Conservation (phyloP, 345 rosid genomes). For the Geranium brycei region DNA sequence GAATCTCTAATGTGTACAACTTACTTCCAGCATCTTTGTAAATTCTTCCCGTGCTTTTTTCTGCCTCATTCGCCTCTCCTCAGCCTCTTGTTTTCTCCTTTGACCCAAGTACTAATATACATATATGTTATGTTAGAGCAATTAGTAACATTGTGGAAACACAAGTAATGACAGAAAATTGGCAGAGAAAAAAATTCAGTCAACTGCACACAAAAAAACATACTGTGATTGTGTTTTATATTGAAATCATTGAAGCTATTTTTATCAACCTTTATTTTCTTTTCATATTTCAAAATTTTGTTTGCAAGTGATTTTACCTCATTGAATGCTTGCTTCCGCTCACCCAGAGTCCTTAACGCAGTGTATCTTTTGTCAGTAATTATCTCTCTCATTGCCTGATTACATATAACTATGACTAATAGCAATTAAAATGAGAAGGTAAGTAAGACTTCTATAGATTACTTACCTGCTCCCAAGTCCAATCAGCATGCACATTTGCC, state of each 20-base stretch:
- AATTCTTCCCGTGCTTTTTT: constrained; percentile 89
- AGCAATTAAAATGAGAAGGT: constrained; percentile 2
- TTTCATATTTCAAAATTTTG: background rate
- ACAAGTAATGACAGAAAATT: background rate
- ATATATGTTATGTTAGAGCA: background rate
- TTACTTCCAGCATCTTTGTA: constrained; percentile 87
- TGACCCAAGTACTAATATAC: constrained; percentile 77
- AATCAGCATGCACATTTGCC: constrained; percentile 75
- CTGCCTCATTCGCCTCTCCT: constrained; percentile 87
- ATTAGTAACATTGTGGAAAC: background rate
- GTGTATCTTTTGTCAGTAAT: constrained; percentile 76
- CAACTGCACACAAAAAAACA: background rate
- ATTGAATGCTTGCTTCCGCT: constrained; percentile 95
- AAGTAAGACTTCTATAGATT: background rate
- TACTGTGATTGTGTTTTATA: no score
- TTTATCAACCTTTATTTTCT: background rate
- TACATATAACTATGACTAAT: constrained; percentile 14
- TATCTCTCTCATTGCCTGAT: constrained; percentile 75
- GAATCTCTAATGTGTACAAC: constrained; percentile 13
- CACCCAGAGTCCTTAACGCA: constrained; percentile 86
- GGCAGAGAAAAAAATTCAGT: background rate
- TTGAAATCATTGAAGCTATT: no score
- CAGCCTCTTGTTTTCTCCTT: constrained; percentile 87
- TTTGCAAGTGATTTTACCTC: constrained; percentile 42
- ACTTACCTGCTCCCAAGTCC: constrained; percentile 99